phyloP scores from a whole-genome alignment of 345 rosid species.

The Limnanthes douglasii region DNA sequence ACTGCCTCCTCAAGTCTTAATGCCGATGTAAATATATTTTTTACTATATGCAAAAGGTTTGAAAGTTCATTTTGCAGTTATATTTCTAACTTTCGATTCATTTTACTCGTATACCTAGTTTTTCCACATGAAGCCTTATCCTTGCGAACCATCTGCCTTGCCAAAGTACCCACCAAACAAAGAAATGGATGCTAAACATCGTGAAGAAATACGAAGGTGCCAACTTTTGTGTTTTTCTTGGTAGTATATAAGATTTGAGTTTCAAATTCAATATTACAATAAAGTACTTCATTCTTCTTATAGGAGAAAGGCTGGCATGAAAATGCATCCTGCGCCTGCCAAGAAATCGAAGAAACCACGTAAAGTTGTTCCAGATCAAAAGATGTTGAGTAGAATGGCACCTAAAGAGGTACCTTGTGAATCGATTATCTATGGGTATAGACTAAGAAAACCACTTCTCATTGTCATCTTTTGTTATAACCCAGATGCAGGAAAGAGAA shows the following conservation, averaged over 20 bases:
- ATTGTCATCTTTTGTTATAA: constrained; percentile 1
- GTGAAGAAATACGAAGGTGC: constrained; percentile 52
- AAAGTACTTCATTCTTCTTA: constrained; percentile 2
- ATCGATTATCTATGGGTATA: no score
- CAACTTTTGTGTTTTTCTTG: neutral
- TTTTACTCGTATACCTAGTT: constrained; percentile 26
- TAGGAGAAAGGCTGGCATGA: constrained; percentile 39
- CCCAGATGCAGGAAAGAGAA: constrained; percentile 23
- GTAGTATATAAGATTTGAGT: constrained; percentile 1
- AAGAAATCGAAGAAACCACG: constrained; percentile 26
- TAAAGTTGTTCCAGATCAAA: constrained; percentile 21
- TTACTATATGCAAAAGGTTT: no score
- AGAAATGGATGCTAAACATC: constrained; percentile 61
- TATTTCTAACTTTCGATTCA: constrained; percentile 5
- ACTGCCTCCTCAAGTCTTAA: constrained; percentile 57
- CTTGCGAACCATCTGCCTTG: constrained; percentile 57
- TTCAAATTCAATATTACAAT: neutral
- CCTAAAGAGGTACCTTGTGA: constrained; percentile 25
- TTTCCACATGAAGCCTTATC: constrained; percentile 40
- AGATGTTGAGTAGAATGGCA: constrained; percentile 11
- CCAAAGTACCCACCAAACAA: constrained; percentile 69
- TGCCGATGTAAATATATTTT: constrained; percentile 50
- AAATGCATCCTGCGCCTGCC: constrained; percentile 20
- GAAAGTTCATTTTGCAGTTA: neutral
- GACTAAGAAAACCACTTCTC: no score